Conservation (phyloP, 345 rosid genomes). For the Hevea brasiliensis region DNA sequence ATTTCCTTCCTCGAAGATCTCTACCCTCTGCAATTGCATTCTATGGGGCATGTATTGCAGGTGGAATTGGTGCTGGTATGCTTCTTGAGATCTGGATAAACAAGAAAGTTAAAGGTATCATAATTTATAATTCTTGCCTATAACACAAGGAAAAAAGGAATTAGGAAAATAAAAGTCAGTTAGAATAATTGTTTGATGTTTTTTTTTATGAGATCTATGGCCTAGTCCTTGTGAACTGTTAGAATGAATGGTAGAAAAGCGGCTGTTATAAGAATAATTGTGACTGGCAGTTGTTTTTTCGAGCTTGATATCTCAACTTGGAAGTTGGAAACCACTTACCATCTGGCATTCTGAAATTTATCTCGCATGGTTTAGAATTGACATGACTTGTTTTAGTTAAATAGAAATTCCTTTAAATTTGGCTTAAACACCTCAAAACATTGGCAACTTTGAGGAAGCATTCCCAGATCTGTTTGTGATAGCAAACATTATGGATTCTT, state of each 20-base stretch:
- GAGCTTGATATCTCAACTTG: neutral
- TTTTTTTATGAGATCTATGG: neutral
- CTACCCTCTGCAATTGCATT: constrained; percentile 57
- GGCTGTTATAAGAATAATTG: neutral
- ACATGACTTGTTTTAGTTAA: neutral
- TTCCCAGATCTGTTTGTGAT: neutral
- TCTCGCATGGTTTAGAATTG: neutral
- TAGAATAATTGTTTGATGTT: too few relatives aligned
- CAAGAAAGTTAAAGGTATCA: constrained; percentile 72
- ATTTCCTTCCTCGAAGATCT: constrained; percentile 79
- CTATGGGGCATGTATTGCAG: constrained; percentile 77
- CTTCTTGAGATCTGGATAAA: constrained; percentile 81
- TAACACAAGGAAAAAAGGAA: neutral
- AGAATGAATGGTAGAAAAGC: neutral
- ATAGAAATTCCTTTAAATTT: neutral
- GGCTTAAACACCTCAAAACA: neutral
- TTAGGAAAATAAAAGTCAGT: neutral
- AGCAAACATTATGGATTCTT: neutral
- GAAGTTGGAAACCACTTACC: neutral
- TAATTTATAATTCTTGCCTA: neutral
- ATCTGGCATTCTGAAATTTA: neutral
- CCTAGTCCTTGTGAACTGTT: neutral
- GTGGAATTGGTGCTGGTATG: constrained; percentile 93
- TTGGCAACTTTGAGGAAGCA: neutral
- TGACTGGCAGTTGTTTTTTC: neutral